Evolutionary conservation across 805 yeast species (phyloP).

Genomic region (Pichia occidentalis): DNA sequence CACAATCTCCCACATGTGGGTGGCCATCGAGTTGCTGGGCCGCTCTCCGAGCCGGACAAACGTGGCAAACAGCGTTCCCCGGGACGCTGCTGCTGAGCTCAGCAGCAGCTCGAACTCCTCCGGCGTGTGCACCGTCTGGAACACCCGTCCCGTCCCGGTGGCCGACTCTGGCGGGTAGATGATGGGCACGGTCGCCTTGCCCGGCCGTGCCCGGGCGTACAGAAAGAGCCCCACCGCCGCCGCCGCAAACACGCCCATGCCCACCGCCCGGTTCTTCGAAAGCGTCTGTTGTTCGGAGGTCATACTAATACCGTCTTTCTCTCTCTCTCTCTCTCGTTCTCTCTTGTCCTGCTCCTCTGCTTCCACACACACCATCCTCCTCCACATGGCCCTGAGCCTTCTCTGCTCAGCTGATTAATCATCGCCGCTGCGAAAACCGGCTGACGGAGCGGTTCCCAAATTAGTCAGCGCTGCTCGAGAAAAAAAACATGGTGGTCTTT

Average conservation of each 20-base stretch:
- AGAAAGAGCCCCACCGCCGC: slow-evolving; percentile 6
- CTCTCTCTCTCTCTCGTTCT: no score
- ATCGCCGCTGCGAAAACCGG: no score
- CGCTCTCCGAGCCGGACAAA: slow-evolving; percentile 65
- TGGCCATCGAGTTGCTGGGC: slow-evolving; percentile 55
- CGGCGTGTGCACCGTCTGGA: slow-evolving; percentile 47
- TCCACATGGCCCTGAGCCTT: no score
- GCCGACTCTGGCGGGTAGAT: slow-evolving; percentile 31
- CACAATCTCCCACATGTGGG: slow-evolving; percentile 40
- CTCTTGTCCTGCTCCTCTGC: no score
- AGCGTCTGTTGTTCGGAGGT: not conserved
- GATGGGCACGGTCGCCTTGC: slow-evolving; percentile 7
- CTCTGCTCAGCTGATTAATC: no score
- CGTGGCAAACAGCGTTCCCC: slow-evolving; percentile 15
- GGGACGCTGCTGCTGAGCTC: slow-evolving; percentile 7
- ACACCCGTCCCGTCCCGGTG: slow-evolving; percentile 34
- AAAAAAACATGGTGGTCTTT: no score
- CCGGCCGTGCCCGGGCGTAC: slow-evolving; percentile 5
- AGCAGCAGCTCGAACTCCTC: slow-evolving; percentile 53
- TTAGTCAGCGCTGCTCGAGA: no score
- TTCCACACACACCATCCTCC: no score
- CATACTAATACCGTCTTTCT: no score
- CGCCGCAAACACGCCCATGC: slow-evolving; percentile 8
- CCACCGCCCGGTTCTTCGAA: slow-evolving; percentile 3
- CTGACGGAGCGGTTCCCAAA: no score